Conservation (phyloP, 371 early-diverging fungal species). For the Umbelopsis sp. region DNA sequence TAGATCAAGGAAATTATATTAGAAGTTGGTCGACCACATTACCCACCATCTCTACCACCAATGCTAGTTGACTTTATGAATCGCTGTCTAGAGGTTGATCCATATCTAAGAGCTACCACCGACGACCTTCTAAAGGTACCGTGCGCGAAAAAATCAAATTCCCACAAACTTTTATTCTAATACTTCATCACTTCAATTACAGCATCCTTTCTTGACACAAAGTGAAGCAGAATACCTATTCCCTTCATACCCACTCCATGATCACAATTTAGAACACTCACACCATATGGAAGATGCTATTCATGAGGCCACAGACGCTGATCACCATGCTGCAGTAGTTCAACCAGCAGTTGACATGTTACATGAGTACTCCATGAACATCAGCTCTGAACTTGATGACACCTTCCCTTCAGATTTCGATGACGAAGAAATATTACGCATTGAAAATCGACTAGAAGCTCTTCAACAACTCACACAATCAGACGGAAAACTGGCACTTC, state of each 20-base stretch:
- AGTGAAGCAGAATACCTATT: slow-evolving; percentile 4
- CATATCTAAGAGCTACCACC: slow-evolving; percentile 38
- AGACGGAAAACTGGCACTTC: neutral
- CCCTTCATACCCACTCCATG: slow-evolving; percentile 5
- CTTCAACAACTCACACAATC: neutral
- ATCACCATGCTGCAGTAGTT: neutral
- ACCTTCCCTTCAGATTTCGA: neutral
- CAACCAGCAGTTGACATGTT: neutral
- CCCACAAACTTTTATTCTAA: neutral
- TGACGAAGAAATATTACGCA: neutral
- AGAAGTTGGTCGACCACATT: slow-evolving; percentile 39
- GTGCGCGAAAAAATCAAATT: neutral
- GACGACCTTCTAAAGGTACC: slow-evolving; percentile 40
- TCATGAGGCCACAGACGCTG: neutral
- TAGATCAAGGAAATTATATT: slow-evolving; percentile 55
- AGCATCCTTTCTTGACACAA: slow-evolving; percentile 9
- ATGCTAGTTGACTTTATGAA: slow-evolving; percentile 42
- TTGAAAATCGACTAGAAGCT: neutral
- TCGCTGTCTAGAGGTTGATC: slow-evolving; percentile 45
- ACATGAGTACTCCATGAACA: neutral
- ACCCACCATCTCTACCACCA: slow-evolving; percentile 43
- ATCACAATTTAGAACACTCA: neutral
- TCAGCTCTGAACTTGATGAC: neutral
- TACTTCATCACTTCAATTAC: too few species aligned
- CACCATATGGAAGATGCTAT: neutral